A percentile compares a stretch with the other conserved stretches of the same genome.
Evolutionary conservation across 768 basidiomycete species (phyloP).

Genomic region (Suillus paluster): DNA sequence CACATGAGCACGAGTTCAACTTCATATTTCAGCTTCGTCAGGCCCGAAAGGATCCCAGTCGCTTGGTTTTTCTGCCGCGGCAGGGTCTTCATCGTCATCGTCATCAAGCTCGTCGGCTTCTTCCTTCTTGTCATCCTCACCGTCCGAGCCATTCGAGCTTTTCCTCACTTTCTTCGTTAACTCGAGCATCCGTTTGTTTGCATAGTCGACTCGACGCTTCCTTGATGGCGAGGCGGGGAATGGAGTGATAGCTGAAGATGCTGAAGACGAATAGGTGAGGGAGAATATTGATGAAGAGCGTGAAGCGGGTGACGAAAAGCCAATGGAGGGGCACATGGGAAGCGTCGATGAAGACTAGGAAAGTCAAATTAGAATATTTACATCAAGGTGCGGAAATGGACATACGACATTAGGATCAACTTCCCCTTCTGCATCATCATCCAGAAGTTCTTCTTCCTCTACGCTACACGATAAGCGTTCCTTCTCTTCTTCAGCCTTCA

Average conservation of each 20-base stretch:
- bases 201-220: constrained; percentile 36
- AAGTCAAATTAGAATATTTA: background rate
- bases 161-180: constrained; percentile 35
- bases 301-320: background rate
- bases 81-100: constrained; percentile 22
- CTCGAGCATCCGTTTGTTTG: constrained; percentile 31
- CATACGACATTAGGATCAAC: constrained; percentile 33
- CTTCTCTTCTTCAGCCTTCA: constrained; percentile 32
- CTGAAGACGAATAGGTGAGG: constrained; percentile 29
- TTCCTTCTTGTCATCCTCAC: constrained; percentile 24
- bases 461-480: constrained; percentile 24
- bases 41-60: constrained; percentile 35
- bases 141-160: constrained; percentile 20
- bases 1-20: constrained; percentile 3
- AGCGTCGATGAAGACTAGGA: constrained; percentile 32
- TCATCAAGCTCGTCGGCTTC: constrained; percentile 22
- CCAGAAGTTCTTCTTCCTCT: constrained; percentile 24
- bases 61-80: constrained; percentile 32
- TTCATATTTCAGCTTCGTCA: constrained; percentile 30
- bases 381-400: constrained; percentile 1
- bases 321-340: constrained; percentile 10
- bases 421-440: constrained; percentile 27
- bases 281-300: constrained; percentile 6
- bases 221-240: constrained; percentile 30
- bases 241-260: constrained; percentile 24